Conservation (phyloP, 1,139 yeast genomes). For the Protomyces gravidus region DNA sequence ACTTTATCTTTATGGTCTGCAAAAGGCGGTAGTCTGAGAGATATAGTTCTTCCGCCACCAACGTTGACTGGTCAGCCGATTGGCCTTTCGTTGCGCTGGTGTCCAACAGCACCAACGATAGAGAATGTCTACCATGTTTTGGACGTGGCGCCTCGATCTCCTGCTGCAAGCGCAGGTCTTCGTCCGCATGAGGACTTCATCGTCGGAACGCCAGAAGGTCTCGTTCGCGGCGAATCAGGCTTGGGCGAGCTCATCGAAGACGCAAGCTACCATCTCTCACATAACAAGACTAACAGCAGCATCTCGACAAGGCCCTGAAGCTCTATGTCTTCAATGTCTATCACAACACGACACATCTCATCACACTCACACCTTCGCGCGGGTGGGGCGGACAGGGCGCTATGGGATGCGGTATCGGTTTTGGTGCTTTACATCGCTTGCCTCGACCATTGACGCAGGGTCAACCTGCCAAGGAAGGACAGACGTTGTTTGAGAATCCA, state of each 20-base stretch:
- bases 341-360: slow-evolving; percentile 79
- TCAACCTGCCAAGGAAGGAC: slow-evolving; percentile 28
- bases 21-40: slow-evolving; percentile 19
- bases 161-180: slow-evolving; percentile 80
- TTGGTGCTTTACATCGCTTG: slow-evolving; percentile 73
- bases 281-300: slow-evolving; percentile 13
- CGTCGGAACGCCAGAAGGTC: slow-evolving; percentile 81
- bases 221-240: slow-evolving; percentile 65
- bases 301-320: slow-evolving; percentile 38
- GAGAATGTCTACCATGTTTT: slow-evolving; percentile 74
- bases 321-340: slow-evolving; percentile 86
- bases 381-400: slow-evolving; percentile 68
- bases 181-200: slow-evolving; percentile 84
- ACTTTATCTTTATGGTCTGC: slow-evolving; percentile 19
- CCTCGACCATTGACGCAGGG: slow-evolving; percentile 48
- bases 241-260: slow-evolving; percentile 28
- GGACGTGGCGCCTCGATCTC: slow-evolving; percentile 68
- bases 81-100: slow-evolving; percentile 71
- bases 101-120: slow-evolving; percentile 48
- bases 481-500: slow-evolving; percentile 27
- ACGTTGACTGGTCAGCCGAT: slow-evolving; percentile 40
- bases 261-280: slow-evolving; percentile 4
- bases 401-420: slow-evolving; percentile 92
- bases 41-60: slow-evolving; percentile 21
- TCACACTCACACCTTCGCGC: slow-evolving; percentile 63